A percentile compares a stretch with the other conserved stretches of the same genome.
Evolutionary conservation across 441 rosid species (phyloP).

Genomic region (Syzygium syzygioides): DNA sequence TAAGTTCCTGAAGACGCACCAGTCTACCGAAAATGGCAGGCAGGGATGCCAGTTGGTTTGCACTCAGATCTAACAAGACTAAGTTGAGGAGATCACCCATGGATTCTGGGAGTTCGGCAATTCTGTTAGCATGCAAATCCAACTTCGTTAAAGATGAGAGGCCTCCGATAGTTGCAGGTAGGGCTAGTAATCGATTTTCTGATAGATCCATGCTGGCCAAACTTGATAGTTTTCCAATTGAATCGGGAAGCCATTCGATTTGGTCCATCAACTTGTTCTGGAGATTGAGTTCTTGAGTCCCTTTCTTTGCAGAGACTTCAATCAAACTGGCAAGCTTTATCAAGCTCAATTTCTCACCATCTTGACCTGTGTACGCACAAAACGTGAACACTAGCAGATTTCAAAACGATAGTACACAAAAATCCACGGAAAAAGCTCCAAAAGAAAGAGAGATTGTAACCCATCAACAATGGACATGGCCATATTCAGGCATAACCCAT

Average conservation of each 20-base stretch:
- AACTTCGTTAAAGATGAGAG: conserved; percentile 65
- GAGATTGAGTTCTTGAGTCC: conserved; percentile 71
- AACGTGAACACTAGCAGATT: not conserved
- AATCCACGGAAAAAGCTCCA: not conserved
- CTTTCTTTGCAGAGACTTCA: conserved; percentile 83
- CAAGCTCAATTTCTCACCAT: conserved; percentile 70
- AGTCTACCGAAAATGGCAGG: conserved; percentile 59
- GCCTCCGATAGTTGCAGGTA: conserved; percentile 73
- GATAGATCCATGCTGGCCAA: conserved; percentile 71
- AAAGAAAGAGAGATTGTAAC: not conserved
- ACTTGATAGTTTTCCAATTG: conserved; percentile 69
- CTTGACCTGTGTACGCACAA: conserved; percentile 41
- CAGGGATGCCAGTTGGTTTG: conserved; percentile 66
- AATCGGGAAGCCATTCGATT: conserved; percentile 92
- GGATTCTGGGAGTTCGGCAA: conserved; percentile 66
- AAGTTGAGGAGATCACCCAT: conserved; percentile 71
- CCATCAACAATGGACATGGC: not conserved
- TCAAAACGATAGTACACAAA: not conserved
- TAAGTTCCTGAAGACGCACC: conserved; percentile 74
- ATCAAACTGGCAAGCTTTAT: conserved; percentile 90
- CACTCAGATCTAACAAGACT: conserved; percentile 61
- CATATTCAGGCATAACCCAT: not conserved
- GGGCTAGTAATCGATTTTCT: conserved; percentile 61
- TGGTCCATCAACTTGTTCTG: conserved; percentile 81
- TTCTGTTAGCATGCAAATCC: conserved; percentile 80